A percentile compares a stretch with the other conserved stretches of the same genome.
These are phyloP conservation scores for Thermoascus crustaceus DNA, from an alignment of 2,329 filamentous ascomycete genomes.

Conservation along the genomic window DNA sequence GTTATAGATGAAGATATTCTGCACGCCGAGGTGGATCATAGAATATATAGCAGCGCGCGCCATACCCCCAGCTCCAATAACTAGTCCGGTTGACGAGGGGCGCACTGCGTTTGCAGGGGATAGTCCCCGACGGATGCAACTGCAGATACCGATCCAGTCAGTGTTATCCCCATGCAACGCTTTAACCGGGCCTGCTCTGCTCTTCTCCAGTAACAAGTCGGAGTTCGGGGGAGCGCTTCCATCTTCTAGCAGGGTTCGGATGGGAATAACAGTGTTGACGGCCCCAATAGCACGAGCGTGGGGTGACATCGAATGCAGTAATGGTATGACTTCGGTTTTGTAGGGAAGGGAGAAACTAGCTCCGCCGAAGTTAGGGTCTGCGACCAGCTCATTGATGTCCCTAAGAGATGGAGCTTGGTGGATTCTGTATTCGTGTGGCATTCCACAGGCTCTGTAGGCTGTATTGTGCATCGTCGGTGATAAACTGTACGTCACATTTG, in stretches of 20 bases:
- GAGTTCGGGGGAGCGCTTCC: conserved; percentile 26
- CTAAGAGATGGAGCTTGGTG: conserved; percentile 56
- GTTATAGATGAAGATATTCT: conserved; percentile 21
- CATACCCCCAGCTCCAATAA: conserved; percentile 38
- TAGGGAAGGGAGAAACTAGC: conserved; percentile 65
- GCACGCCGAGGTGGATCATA: conserved; percentile 15
- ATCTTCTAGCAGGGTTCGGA: conserved; percentile 41
- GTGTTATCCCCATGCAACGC: conserved; percentile 35
- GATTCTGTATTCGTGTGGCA: conserved; percentile 60
- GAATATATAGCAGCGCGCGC: conserved; percentile 24
- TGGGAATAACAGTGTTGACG: conserved; percentile 66
- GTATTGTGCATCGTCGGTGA: conserved; percentile 72
- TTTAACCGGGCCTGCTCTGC: conserved; percentile 26
- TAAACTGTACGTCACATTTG: conserved; percentile 61
- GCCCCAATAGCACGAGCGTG: conserved; percentile 69
- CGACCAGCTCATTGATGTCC: conserved; percentile 55
- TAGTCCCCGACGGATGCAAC: conserved; percentile 21
- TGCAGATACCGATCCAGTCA: conserved; percentile 37
- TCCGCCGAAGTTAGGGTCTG: conserved; percentile 61
- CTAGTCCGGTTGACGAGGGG: conserved; percentile 16
- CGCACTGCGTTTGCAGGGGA: conserved; percentile 12
- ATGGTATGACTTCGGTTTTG: conserved; percentile 61
- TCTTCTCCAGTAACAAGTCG: conserved; percentile 26
- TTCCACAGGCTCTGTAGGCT: conserved; percentile 57
- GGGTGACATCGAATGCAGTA: conserved; percentile 58